Percentiles rank a stretch among this genome's conserved stretches.
These are phyloP conservation scores for Stagonosporopsis rhizophila DNA, from an alignment of 2,329 filamentous ascomycete species.

Conservation along the genomic window DNA sequence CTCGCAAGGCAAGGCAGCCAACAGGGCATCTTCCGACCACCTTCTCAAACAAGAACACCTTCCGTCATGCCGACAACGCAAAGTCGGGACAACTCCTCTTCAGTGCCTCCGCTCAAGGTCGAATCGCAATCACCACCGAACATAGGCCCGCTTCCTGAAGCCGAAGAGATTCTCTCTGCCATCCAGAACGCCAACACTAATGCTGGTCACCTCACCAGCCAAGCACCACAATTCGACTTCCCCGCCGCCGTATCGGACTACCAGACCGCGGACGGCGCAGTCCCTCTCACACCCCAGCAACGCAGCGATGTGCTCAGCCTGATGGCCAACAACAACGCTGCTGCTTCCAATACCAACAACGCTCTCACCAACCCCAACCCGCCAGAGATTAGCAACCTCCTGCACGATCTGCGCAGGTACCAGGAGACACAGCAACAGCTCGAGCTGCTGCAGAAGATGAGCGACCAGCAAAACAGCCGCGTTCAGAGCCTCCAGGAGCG, in stretches of 20 bases:
- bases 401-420: conserved; percentile 67
- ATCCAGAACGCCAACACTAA: conserved; percentile 56
- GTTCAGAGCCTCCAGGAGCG: conserved; percentile 77
- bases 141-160: conserved; percentile 47
- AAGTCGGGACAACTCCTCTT: conserved; percentile 19
- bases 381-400: conserved; percentile 63
- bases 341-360: conserved; percentile 58
- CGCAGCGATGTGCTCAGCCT: conserved; percentile 57
- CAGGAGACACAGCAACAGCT: conserved; percentile 76
- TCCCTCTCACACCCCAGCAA: conserved; percentile 57
- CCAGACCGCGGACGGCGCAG: conserved; percentile 54
- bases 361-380: conserved; percentile 63
- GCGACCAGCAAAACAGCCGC: conserved; percentile 77
- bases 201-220: conserved; percentile 36
- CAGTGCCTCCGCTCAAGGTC: conserved; percentile 48
- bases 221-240: conserved; percentile 54
- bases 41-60: conserved; percentile 26
- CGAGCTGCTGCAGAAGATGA: conserved; percentile 78
- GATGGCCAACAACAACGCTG: conserved; percentile 57
- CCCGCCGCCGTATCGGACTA: conserved; percentile 56
- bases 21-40: conserved; percentile 34
- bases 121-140: conserved; percentile 50
- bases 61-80: conserved; percentile 17
- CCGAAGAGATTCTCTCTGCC: conserved; percentile 59
- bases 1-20: conserved; percentile 30